Evolutionary conservation across 1,284 basidiomycete genomes (phyloP).

Genomic region (Mycosarcoma mackinlayi): DNA sequence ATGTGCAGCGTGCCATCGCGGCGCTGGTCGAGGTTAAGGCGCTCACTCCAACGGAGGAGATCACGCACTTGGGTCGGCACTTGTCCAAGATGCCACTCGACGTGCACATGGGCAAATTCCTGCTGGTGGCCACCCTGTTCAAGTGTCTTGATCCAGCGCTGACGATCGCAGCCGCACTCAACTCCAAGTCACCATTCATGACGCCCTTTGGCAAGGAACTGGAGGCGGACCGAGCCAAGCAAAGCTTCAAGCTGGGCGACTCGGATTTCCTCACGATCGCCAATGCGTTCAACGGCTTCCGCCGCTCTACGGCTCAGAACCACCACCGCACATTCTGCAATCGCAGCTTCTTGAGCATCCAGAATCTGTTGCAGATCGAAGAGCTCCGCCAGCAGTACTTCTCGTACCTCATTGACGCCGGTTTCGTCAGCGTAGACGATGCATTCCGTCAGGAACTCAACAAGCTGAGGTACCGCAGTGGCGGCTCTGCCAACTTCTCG

Average conservation of each 20-base stretch:
- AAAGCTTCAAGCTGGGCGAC: conserved; percentile 83
- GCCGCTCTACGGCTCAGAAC: conserved; percentile 78
- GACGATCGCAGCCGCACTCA: conserved; percentile 89
- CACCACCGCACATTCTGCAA: conserved; percentile 76
- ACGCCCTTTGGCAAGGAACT: conserved; percentile 87
- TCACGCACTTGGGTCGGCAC: conserved; percentile 91
- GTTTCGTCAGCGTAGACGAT: conserved; percentile 80
- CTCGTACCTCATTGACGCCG: conserved; percentile 81
- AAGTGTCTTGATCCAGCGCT: conserved; percentile 93
- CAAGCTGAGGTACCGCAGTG: conserved; percentile 70
- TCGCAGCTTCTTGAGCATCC: conserved; percentile 83
- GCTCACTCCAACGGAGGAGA: conserved; percentile 85
- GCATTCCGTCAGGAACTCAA: conserved; percentile 79
- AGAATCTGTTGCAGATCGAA: conserved; percentile 95
- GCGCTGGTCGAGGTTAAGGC: conserved; percentile 92
- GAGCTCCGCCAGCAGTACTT: conserved; percentile 94
- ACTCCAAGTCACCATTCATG: conserved; percentile 88
- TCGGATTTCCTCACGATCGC: conserved; percentile 97
- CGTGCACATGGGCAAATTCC: conserved; percentile 94
- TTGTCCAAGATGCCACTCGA: conserved; percentile 94
- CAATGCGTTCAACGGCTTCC: conserved; percentile 89
- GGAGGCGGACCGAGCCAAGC: conserved; percentile 87
- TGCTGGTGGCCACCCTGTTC: conserved; percentile 86
- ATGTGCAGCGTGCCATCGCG: conserved; percentile 90
- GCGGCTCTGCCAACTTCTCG: conserved; percentile 70